Evolutionary conservation across 1,139 yeast species (phyloP).

Genomic region (Saccharomyces hybrid): DNA sequence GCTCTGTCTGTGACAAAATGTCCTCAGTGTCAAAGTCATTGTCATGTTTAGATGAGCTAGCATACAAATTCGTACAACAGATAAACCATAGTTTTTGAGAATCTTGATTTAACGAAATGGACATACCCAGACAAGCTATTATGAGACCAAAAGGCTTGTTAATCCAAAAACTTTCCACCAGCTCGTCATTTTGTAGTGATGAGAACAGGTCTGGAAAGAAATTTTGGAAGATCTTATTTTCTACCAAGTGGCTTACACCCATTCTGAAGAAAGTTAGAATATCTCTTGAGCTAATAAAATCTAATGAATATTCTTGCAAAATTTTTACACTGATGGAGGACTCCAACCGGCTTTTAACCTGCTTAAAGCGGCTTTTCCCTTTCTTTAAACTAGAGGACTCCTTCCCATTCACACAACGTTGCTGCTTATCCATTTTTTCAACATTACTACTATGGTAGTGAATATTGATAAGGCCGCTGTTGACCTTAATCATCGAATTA

Average conservation of each 20-base stretch:
- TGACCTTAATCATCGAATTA: conserved; percentile 14
- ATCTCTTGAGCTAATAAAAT: not conserved
- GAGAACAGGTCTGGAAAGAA: not conserved
- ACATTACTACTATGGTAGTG: not conserved
- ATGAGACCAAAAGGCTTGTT: not conserved
- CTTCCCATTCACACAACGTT: not conserved
- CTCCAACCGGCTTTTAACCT: not conserved
- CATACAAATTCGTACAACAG: not conserved
- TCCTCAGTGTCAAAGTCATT: not conserved
- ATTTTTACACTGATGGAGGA: not conserved
- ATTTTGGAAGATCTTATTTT: not conserved
- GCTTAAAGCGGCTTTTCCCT: not conserved
- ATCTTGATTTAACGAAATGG: not conserved
- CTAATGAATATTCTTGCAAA: not conserved
- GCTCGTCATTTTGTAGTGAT: not conserved
- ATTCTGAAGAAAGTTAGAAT: not conserved
- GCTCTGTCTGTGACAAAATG: not conserved
- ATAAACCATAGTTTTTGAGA: not conserved
- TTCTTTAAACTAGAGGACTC: not conserved
- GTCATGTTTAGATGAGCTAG: not conserved
- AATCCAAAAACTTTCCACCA: not conserved
- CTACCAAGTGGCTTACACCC: not conserved
- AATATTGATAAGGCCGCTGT: not conserved
- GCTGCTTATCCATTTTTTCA: not conserved
- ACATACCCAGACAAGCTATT: not conserved